phyloP scores from a whole-genome alignment of 805 yeast species.

The Saturnispora bothae region DNA sequence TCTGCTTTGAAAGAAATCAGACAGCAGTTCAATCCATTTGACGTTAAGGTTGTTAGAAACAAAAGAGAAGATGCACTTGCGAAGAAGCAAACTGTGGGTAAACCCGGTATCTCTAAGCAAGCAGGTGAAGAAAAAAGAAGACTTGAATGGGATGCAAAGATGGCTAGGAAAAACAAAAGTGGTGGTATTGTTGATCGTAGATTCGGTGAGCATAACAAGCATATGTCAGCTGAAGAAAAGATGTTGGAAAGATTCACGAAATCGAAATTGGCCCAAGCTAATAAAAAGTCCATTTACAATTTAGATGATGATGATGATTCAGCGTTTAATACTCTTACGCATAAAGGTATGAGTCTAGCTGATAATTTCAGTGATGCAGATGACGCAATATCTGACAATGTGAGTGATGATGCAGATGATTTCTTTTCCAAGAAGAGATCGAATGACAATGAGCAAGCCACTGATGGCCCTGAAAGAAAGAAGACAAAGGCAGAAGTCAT shows the following conservation, averaged over 20 bases:
- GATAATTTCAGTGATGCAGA: slow-evolving; percentile 40
- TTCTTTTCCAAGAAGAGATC: slow-evolving; percentile 27
- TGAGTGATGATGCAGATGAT: slow-evolving; percentile 24
- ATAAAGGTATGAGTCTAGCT: slow-evolving; percentile 39
- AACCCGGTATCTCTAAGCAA: slow-evolving; percentile 61
- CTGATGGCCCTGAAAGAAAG: slow-evolving; percentile 40
- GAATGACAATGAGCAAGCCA: slow-evolving; percentile 18
- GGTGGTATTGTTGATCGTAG: slow-evolving; percentile 80
- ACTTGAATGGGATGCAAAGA: slow-evolving; percentile 54
- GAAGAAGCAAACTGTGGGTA: slow-evolving; percentile 44
- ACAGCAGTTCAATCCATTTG: slow-evolving; percentile 85
- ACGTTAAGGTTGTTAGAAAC: slow-evolving; percentile 55
- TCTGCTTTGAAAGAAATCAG: slow-evolving; percentile 51
- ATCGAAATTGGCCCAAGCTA: slow-evolving; percentile 58
- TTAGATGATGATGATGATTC: slow-evolving; percentile 53
- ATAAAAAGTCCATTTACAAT: slow-evolving; percentile 55
- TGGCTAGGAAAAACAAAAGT: slow-evolving; percentile 51
- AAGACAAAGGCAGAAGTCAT: slow-evolving; percentile 77
- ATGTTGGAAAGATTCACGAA: slow-evolving; percentile 92
- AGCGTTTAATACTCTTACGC: slow-evolving; percentile 56
- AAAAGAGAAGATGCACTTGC: slow-evolving; percentile 44
- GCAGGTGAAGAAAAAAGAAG: slow-evolving; percentile 54
- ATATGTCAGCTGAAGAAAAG: slow-evolving; percentile 77
- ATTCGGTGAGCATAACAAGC: slow-evolving; percentile 76
- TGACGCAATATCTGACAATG: slow-evolving; percentile 20